Evolutionary conservation across 176 grass and related monocot species (phyloP).

Genomic region (Rhipidocladum racemiflorum): DNA sequence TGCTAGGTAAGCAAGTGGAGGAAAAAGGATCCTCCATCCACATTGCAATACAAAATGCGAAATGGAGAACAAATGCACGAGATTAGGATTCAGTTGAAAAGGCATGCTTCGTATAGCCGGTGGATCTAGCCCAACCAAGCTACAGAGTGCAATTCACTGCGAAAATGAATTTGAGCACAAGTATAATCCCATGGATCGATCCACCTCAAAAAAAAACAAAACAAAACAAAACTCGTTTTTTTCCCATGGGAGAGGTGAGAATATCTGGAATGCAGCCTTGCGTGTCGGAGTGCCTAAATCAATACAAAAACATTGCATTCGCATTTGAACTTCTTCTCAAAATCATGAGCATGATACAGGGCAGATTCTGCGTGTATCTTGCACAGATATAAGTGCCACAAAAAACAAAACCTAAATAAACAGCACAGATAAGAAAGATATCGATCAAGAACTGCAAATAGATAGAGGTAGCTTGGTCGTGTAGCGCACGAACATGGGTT

Average conservation of each 20-base stretch:
- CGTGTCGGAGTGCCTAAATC: not conserved
- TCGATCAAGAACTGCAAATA: not conserved
- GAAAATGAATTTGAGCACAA: not conserved
- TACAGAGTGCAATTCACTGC: too few relatives aligned
- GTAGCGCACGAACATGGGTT: not conserved
- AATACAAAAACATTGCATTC: not conserved
- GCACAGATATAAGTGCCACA: not conserved
- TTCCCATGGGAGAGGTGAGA: not conserved
- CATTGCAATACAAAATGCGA: not conserved
- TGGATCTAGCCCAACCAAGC: too few relatives aligned
- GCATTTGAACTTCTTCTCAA: not conserved
- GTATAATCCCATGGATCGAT: not conserved
- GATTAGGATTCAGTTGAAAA: too few relatives aligned
- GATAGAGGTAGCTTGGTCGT: not conserved
- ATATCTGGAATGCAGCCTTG: not conserved
- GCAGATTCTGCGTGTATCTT: constrained; percentile 26
- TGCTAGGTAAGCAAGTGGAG: constrained; percentile 26
- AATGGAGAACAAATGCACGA: too few relatives aligned
- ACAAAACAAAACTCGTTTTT: constrained; percentile 12
- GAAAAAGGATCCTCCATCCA: not conserved
- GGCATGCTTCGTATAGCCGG: too few relatives aligned
- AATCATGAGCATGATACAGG: constrained; percentile 12
- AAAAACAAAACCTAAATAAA: not conserved
- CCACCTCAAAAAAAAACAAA: too few relatives aligned
- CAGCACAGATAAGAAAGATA: not conserved